These are phyloP conservation scores for Aspergillus puulaauensis DNA, from an alignment of 2,329 filamentous ascomycete genomes.

Conservation along the genomic window DNA sequence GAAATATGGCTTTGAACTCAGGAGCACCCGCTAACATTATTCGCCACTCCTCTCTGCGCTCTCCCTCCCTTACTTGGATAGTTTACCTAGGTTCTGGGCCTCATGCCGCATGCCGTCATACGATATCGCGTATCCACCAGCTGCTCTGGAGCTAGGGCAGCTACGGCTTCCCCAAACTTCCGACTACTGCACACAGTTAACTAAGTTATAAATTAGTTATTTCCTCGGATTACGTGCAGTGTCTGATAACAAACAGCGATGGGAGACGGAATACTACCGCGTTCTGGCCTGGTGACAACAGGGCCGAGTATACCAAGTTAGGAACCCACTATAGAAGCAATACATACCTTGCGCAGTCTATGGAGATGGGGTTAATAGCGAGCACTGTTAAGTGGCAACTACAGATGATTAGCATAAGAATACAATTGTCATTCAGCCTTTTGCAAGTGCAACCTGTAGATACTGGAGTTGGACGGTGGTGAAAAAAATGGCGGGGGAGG, in stretches of 20 bases:
- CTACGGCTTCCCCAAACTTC: background rate
- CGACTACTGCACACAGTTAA: background rate
- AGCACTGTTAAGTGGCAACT: background rate
- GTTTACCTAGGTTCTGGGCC: background rate
- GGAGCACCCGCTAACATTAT: background rate
- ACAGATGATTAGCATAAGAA: background rate
- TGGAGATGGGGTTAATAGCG: background rate
- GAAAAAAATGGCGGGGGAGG: background rate
- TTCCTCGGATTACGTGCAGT: conserved; percentile 1
- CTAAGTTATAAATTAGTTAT: background rate
- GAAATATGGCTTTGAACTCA: background rate
- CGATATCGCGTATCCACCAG: background rate
- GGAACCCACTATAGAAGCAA: background rate
- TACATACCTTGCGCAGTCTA: background rate
- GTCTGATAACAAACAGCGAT: conserved; percentile 6
- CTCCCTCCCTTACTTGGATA: no score
- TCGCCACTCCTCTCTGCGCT: no score
- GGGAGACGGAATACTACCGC: background rate
- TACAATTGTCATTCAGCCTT: background rate
- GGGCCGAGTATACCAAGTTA: background rate
- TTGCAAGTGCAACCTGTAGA: background rate
- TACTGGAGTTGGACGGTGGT: background rate
- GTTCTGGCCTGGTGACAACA: background rate
- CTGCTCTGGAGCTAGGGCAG: background rate
- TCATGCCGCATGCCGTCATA: conserved; percentile 1